A percentile compares a stretch with the other conserved stretches of the same genome.
Conservation (phyloP, 2,329 filamentous ascomycete genomes). For the Leptodontidium sp. region DNA sequence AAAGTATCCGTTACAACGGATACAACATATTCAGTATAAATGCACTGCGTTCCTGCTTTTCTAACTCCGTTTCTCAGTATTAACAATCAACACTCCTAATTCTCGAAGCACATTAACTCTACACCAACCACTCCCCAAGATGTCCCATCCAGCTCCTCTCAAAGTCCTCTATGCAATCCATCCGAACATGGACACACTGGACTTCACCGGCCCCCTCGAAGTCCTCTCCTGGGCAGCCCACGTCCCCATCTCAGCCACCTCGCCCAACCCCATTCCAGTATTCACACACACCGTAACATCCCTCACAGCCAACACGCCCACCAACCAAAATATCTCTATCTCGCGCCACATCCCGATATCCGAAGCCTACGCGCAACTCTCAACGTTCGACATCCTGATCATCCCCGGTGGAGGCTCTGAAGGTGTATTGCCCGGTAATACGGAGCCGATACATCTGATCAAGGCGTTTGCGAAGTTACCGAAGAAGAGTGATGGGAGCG, state of each 20-base stretch:
- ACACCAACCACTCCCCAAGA: not conserved
- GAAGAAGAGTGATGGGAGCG: constrained; percentile 75
- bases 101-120: not conserved
- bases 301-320: constrained; percentile 44
- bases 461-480: constrained; percentile 78
- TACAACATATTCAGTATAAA: too few relatives aligned
- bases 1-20: too few relatives aligned
- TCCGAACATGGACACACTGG: constrained; percentile 60
- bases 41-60: too few relatives aligned
- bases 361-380: constrained; percentile 70
- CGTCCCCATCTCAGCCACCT: constrained; percentile 46
- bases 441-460: constrained; percentile 75
- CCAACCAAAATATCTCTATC: constrained; percentile 70
- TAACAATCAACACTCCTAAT: too few relatives aligned
- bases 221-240: constrained; percentile 59
- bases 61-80: too few relatives aligned
- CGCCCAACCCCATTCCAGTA: constrained; percentile 43
- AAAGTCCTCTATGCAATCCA: constrained; percentile 65
- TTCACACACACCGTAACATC: constrained; percentile 60
- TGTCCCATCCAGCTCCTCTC: constrained; percentile 46
- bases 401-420: constrained; percentile 71
- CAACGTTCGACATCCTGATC: constrained; percentile 74
- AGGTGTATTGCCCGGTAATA: constrained; percentile 68
- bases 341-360: constrained; percentile 77
- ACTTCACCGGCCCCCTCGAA: constrained; percentile 63